phyloP scores from a whole-genome alignment of 2,329 filamentous ascomycete genomes.

The Colletotrichum lentis region DNA sequence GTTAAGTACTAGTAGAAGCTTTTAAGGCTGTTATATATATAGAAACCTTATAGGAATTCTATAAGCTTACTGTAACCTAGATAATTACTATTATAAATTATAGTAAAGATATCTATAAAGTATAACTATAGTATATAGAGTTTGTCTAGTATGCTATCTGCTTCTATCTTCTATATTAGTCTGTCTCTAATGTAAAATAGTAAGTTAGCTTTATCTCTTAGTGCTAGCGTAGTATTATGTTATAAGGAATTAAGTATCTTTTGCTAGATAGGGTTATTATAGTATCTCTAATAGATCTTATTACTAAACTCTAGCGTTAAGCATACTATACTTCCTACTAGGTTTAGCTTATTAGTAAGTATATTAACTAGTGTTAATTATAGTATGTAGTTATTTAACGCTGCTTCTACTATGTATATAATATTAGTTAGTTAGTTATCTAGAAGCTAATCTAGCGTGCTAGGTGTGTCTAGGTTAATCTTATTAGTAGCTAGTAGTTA shows the following conservation, averaged over 20 bases:
- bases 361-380: too few relatives aligned
- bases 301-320: not conserved
- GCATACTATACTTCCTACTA: not conserved
- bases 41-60: not conserved
- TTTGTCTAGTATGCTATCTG: not conserved
- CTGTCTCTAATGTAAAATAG: not conserved
- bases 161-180: not conserved
- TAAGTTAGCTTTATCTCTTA: not conserved
- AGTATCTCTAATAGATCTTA: not conserved
- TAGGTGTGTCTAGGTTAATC: not conserved
- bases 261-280: not conserved
- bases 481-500: not conserved
- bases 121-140: not conserved
- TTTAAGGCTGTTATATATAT: not conserved
- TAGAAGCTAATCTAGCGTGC: not conserved
- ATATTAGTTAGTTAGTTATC: not conserved
- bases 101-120: not conserved
- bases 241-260: not conserved
- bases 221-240: not conserved
- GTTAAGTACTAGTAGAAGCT: not conserved
- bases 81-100: too few relatives aligned
- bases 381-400: not conserved
- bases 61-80: not conserved
- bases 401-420: not conserved
- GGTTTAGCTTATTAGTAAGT: not conserved